A percentile compares a stretch with the other conserved stretches of the same genome.
phyloP scores from a whole-genome alignment of 2,329 filamentous ascomycete species.

The Coleophoma crateriformis region DNA sequence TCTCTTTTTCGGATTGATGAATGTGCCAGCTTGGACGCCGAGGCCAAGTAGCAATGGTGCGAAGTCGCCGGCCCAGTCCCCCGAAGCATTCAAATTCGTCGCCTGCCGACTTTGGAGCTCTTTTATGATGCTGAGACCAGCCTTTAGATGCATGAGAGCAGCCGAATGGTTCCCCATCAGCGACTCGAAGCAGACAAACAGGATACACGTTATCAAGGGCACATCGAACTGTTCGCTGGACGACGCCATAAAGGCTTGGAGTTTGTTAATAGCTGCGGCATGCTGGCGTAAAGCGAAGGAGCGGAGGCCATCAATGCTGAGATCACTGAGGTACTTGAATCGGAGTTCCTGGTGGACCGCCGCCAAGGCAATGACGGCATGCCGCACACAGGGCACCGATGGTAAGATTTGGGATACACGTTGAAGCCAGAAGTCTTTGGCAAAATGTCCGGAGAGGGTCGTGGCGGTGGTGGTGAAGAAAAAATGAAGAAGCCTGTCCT shows the following conservation, averaged over 20 bases:
- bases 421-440: slow-evolving; percentile 19
- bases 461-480: slow-evolving; percentile 18
- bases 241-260: slow-evolving; percentile 19
- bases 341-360: slow-evolving; percentile 21
- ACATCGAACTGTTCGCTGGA: slow-evolving; percentile 16
- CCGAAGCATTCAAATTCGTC: slow-evolving; percentile 1
- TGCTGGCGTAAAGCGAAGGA: background rate
- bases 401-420: slow-evolving; percentile 16
- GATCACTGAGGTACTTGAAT: background rate
- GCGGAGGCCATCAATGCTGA: background rate
- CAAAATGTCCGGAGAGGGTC: slow-evolving; percentile 17
- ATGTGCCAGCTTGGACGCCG: slow-evolving; percentile 21
- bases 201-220: slow-evolving; percentile 6
- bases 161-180: slow-evolving; percentile 5
- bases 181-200: background rate
- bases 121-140: slow-evolving; percentile 21
- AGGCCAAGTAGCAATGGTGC: slow-evolving; percentile 16
- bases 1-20: slow-evolving; percentile 16
- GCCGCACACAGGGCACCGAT: slow-evolving; percentile 18
- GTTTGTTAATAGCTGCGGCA: slow-evolving; percentile 1
- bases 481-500: slow-evolving; percentile 15
- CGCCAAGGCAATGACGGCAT: slow-evolving; percentile 23
- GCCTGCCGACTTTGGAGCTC: slow-evolving; percentile 12
- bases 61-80: slow-evolving; percentile 18
- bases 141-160: slow-evolving; percentile 21